phyloP scores from a whole-genome alignment of 2,329 filamentous ascomycete species.

The Coniochaeta pulveracea region DNA sequence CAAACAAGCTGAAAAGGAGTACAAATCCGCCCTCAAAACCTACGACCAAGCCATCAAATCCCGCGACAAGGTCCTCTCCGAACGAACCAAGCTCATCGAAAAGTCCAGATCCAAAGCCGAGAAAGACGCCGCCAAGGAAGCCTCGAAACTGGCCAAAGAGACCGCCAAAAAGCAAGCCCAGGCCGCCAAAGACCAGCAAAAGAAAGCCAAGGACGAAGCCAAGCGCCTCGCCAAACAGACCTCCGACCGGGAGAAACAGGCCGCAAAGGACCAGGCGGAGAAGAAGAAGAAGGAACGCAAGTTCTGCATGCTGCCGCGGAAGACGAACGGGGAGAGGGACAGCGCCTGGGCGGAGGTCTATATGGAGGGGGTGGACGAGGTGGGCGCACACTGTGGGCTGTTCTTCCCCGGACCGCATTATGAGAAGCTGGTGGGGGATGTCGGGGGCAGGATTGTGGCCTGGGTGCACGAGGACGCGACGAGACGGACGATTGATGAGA shows the following conservation, averaged over 20 bases:
- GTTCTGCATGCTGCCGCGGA: constrained; percentile 64
- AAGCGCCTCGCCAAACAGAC: constrained; percentile 16
- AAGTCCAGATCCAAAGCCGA: constrained; percentile 35
- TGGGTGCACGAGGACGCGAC: constrained; percentile 58
- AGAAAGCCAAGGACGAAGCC: constrained; percentile 14
- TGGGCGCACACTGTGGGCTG: constrained; percentile 72
- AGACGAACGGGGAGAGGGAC: constrained; percentile 45
- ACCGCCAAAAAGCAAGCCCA: constrained; percentile 14
- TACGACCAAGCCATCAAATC: constrained; percentile 58
- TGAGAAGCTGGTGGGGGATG: constrained; percentile 65
- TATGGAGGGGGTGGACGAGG: constrained; percentile 77
- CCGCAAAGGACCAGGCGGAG: constrained; percentile 9
- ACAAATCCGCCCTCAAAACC: constrained; percentile 47
- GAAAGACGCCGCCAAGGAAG: constrained; percentile 29
- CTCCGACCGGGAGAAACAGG: constrained; percentile 19
- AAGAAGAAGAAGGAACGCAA: constrained; percentile 47
- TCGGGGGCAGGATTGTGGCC: constrained; percentile 50
- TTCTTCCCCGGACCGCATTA: constrained; percentile 68
- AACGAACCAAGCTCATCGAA: constrained; percentile 48
- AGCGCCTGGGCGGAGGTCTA: constrained; percentile 66
- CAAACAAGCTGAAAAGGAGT: constrained; percentile 59
- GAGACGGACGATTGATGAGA: constrained; percentile 25
- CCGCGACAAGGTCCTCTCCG: constrained; percentile 50
- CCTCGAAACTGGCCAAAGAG: constrained; percentile 14
- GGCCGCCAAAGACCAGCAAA: constrained; percentile 26